Conservation (phyloP, 2,329 filamentous ascomycete genomes). For the Exophiala sp. region DNA sequence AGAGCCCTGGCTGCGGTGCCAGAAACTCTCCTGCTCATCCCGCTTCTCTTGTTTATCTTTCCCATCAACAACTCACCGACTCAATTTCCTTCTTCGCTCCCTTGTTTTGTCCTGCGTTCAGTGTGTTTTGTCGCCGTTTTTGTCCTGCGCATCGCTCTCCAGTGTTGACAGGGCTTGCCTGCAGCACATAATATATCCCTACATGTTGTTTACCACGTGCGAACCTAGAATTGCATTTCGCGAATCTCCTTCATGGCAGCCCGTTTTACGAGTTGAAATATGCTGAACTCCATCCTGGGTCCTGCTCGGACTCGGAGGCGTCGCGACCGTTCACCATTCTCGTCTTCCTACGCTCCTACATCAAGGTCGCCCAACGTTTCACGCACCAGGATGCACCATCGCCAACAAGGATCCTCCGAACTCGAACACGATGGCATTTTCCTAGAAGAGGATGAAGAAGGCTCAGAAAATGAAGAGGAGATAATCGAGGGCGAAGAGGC, state of each 20-base stretch:
- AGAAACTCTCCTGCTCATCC: background rate
- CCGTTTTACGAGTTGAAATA: background rate
- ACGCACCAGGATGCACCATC: slow-evolving; percentile 16
- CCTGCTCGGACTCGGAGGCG: slow-evolving; percentile 10
- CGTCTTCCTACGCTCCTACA: slow-evolving; percentile 29
- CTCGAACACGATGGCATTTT: background rate
- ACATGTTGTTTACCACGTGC: background rate
- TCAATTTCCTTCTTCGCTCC: slow-evolving; percentile 1
- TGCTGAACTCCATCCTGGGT: slow-evolving; percentile 21
- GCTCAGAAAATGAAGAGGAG: slow-evolving; percentile 40
- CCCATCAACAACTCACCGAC: background rate
- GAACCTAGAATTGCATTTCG: background rate
- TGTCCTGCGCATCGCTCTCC: background rate
- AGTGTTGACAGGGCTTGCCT: background rate
- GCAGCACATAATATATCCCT: background rate
- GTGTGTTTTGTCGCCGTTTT: background rate
- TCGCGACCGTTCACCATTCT: slow-evolving; percentile 31
- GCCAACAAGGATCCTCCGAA: slow-evolving; percentile 1
- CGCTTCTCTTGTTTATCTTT: background rate
- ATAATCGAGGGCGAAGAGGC: slow-evolving; percentile 35
- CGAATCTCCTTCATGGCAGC: background rate
- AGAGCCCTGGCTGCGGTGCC: background rate
- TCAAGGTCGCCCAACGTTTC: slow-evolving; percentile 15
- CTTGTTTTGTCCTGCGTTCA: background rate
- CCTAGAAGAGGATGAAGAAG: slow-evolving; percentile 26